Base-by-base conservation (phyloP, 2,329 filamentous ascomycete genomes). In the Calonectria honghensis region DNA sequence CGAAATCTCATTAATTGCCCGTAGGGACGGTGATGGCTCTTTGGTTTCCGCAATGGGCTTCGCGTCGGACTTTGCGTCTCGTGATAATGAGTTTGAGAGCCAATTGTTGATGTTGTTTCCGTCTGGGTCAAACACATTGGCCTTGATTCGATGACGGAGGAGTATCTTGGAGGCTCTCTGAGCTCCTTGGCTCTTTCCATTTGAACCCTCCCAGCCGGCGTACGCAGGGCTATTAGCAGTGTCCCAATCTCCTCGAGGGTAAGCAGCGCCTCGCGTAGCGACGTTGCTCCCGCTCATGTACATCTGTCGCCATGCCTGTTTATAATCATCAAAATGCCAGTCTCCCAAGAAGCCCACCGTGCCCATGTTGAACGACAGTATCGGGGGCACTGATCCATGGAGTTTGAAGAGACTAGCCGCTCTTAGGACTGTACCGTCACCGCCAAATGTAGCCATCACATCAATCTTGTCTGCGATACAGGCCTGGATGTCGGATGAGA, bases 361-460 rank as follows among this genome's bases (percentile, higher is more conserved):
- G 7, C 97, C 97, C 95, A 99, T 98, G 83, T 96, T 98, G 83
- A 99, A 99, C 1, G 95, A 96, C 10, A 99, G 88, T 41, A 99
- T 94, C 0, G 97, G 97, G 0, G 97, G 97, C 0, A 99, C 96
- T 54, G 92, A 92, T 2, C 91, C 89, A 57, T 94, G 93, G 48
- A 95, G 93, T 73, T 95, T 95, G 86, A 85, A 98, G 6, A 98
- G 73, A 71, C 84, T 85, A 9, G 84, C 84, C 1, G 84, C 84
- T 29, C 84, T 81, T 16, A 85, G 74, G 11, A 85, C 84, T 4
- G 84, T 85, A 11, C 84, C 84, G 20, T 99, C 97, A 52, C 97
- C 97, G 68, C 97, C 97, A 65, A 99, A 92, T 0, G 97, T 98
- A 54, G 95, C 93, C 29, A 96, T 93, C 73, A 98, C 89, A 82